Evolutionary conservation across 306 rosid species (phyloP), one percentile per base, ranked within the genome.

Genomic region (Pyrus pyrifolia): DNA sequence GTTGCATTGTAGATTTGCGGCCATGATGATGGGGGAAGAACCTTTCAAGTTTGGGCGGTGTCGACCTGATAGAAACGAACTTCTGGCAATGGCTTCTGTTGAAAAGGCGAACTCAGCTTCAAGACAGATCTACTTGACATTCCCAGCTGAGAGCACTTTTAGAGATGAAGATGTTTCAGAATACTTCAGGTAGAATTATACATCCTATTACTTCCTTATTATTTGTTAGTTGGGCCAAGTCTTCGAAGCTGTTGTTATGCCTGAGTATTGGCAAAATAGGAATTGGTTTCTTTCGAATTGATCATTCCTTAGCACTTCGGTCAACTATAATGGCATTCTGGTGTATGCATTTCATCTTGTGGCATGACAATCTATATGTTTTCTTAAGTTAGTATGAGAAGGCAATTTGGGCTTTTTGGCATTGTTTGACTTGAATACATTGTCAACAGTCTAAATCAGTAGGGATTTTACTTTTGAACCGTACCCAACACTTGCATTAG

Each of bases 121-220:
- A 8, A 87, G 97, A 70, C 98, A 95, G 88, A 95, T 95, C 76
- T 95, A 95, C 78, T 79, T 95, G 75, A 95, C 98, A 11, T 95
- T 95, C 77, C 98, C 98, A 33, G 98, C 98, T 3, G 98, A 95
- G 79, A 95, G 98, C 85, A 90, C 95, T 15, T 95, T 95, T 80
- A 95, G 89, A 74, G 98, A 95, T 74, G 98, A 95, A 78, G 97
- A 94, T 70, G 98, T 94, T 84, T 94, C 98, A 0, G 98, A 92
- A 66, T 94, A 94, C 82, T 94, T 94, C 81, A 92, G 96, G 98
- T 94, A 85, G 76, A 72, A 59, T 67, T 66, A 58, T 81, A 33
- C 8, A 35, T 60, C 40, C 15, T 33, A 52, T 27, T 15, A 45
- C 27, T 29, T n/a, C 21, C 5, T 40, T 13, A n/a, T 57, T 70